Evolutionary conservation across 2,329 filamentous ascomycete genomes (phyloP).

Genomic region (Cladosporium sp.): DNA sequence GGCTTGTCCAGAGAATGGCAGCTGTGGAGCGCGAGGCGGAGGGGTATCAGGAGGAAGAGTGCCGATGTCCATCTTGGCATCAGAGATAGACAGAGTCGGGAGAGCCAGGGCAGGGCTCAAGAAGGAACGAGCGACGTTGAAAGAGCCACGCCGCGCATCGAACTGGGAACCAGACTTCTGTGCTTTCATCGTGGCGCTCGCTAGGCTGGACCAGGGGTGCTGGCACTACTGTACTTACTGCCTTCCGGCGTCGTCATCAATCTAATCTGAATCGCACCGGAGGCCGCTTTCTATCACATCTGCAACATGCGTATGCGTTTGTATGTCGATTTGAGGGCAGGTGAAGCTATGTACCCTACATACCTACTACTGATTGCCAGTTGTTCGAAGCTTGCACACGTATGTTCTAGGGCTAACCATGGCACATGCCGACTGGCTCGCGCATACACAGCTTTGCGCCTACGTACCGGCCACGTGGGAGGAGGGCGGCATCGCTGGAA

Average conservation of each 20-base stretch:
- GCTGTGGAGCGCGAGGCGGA: background rate
- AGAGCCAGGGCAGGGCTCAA: background rate
- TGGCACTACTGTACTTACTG: background rate
- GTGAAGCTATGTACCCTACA: background rate
- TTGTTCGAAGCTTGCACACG: background rate
- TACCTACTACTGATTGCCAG: background rate
- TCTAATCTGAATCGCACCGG: background rate
- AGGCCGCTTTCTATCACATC: background rate
- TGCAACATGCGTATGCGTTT: background rate
- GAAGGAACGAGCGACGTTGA: background rate
- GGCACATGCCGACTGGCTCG: background rate
- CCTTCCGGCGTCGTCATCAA: slow-evolving; percentile 7
- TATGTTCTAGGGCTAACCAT: background rate
- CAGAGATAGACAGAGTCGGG: background rate
- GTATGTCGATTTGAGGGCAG: background rate
- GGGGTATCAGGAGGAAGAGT: background rate
- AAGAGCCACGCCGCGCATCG: background rate
- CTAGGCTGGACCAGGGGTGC: background rate
- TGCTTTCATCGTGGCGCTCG: background rate
- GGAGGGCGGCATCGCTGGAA: background rate
- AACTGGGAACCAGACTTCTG: background rate
- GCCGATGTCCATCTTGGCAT: slow-evolving; percentile 9
- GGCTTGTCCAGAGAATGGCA: slow-evolving; percentile 5
- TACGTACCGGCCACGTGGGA: background rate
- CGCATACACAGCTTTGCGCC: background rate